Percentiles rank a stretch among this genome's conserved stretches.
Conservation (phyloP, 371 early-diverging fungal genomes). For the Gilbertella persicaria region DNA sequence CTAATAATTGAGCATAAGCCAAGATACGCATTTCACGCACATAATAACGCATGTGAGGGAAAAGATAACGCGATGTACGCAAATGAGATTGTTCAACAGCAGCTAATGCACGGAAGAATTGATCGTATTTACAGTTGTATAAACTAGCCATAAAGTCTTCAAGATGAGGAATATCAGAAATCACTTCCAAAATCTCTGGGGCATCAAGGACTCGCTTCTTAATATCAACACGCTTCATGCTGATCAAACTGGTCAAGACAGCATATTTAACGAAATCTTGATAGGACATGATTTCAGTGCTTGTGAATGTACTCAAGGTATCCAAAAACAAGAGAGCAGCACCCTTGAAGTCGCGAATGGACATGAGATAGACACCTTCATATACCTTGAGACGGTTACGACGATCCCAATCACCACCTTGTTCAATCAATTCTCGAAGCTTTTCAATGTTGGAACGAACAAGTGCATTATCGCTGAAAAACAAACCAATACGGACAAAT, state of each 20-base stretch:
- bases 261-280: constrained; percentile 96
- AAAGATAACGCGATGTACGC: constrained; percentile 65
- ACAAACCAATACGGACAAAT: constrained; percentile 93
- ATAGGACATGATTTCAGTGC: constrained; percentile 97
- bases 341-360: constrained; percentile 94
- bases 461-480: constrained; percentile 81
- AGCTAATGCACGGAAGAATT: constrained; percentile 81
- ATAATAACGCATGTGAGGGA: constrained; percentile 87
- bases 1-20: constrained; percentile 96
- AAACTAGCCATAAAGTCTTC: constrained; percentile 85
- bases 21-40: constrained; percentile 98
- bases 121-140: constrained; percentile 93
- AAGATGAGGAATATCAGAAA: constrained; percentile 86
- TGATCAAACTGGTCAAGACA: constrained; percentile 87
- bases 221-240: constrained; percentile 90
- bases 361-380: constrained; percentile 92
- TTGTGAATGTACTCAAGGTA: constrained; percentile 96
- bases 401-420: constrained; percentile 99
- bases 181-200: constrained; percentile 96
- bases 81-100: constrained; percentile 55
- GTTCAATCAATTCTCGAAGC: constrained; percentile 87
- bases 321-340: constrained; percentile 92
- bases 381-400: constrained; percentile 99
- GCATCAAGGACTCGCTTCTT: constrained; percentile 89
- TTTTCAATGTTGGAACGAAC: constrained; percentile 82